Percentiles rank a stretch among this genome's conserved stretches.
These are phyloP conservation scores for Penicillium psychrosexuale DNA, from an alignment of 2,329 filamentous ascomycete genomes.

Conservation along the genomic window DNA sequence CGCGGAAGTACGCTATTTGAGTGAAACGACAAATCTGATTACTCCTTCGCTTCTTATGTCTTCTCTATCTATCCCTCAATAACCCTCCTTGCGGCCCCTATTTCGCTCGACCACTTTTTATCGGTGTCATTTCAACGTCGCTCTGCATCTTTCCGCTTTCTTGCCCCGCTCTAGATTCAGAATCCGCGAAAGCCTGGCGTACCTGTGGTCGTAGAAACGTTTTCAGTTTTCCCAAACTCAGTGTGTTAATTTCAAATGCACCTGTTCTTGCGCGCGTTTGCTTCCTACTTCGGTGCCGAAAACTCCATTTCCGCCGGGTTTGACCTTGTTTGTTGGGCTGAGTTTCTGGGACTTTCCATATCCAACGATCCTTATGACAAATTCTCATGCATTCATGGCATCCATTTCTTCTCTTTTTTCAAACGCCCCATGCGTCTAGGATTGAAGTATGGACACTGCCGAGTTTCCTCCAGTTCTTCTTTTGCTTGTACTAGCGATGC, in stretches of 20 bases:
- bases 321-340: constrained; percentile 20
- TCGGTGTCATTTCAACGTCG: constrained; percentile 8
- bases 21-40: constrained; percentile 23
- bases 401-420: constrained; percentile 26
- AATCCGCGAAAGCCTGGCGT: constrained; percentile 35
- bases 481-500: not conserved
- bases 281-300: constrained; percentile 15
- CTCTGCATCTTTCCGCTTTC: constrained; percentile 19
- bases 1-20: constrained; percentile 96
- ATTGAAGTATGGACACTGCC: constrained; percentile 1
- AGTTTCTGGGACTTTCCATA: constrained; percentile 33
- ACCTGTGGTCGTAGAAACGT: constrained; percentile 40
- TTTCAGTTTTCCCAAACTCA: constrained; percentile 17
- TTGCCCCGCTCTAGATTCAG: constrained; percentile 21
- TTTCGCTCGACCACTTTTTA: constrained; percentile 6
- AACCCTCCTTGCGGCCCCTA: constrained; percentile 3
- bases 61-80: not conserved
- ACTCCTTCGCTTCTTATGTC: constrained; percentile 24
- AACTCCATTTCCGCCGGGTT: constrained; percentile 2
- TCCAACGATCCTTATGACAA: constrained; percentile 41
- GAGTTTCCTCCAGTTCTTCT: not conserved
- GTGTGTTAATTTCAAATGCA: constrained; percentile 12
- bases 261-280: constrained; percentile 12
- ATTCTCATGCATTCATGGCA: constrained; percentile 38
- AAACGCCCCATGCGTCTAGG: not conserved